phyloP scores from a whole-genome alignment of 2,329 filamentous ascomycete species.

The Coniochaeta prunicola region DNA sequence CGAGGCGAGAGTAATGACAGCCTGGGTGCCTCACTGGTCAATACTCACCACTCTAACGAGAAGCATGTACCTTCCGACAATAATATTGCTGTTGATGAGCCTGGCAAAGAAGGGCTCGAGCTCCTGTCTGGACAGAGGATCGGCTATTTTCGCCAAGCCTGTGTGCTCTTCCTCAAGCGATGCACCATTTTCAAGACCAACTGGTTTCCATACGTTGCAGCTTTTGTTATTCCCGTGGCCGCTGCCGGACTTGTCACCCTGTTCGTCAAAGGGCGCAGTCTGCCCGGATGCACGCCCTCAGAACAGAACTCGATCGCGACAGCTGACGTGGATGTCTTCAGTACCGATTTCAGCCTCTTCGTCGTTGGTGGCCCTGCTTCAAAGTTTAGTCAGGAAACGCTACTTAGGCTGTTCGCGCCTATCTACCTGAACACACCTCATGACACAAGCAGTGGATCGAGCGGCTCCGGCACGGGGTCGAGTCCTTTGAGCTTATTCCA shows the following conservation, averaged over 20 bases:
- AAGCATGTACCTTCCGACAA: slow-evolving; percentile 9
- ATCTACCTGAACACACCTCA: slow-evolving; percentile 20
- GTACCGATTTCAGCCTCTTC: slow-evolving; percentile 25
- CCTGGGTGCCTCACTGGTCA: slow-evolving; percentile 5
- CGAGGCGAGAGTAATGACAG: slow-evolving; percentile 37
- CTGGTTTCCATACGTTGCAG: slow-evolving; percentile 67
- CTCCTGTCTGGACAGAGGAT: slow-evolving; percentile 64
- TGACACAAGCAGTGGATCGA: background rate
- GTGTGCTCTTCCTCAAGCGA: slow-evolving; percentile 72
- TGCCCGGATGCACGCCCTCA: slow-evolving; percentile 43
- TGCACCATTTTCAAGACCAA: slow-evolving; percentile 71
- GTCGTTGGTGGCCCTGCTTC: slow-evolving; percentile 37
- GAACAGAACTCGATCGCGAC: slow-evolving; percentile 35
- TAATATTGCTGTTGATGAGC: slow-evolving; percentile 15
- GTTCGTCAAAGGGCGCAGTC: slow-evolving; percentile 55
- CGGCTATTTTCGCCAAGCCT: slow-evolving; percentile 61
- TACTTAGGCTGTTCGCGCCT: slow-evolving; percentile 30
- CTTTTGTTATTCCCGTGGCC: slow-evolving; percentile 70
- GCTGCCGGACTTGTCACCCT: slow-evolving; percentile 73
- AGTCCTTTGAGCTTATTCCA: slow-evolving; percentile 19
- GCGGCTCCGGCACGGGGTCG: slow-evolving; percentile 2
- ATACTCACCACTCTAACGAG: slow-evolving; percentile 2
- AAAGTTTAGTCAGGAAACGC: slow-evolving; percentile 23
- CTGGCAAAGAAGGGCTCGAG: slow-evolving; percentile 34
- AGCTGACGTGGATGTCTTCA: slow-evolving; percentile 26